Evolutionary conservation across 2,329 filamentous ascomycete species (phyloP).

Genomic region (Chrysoporthe deuterocubensis): DNA sequence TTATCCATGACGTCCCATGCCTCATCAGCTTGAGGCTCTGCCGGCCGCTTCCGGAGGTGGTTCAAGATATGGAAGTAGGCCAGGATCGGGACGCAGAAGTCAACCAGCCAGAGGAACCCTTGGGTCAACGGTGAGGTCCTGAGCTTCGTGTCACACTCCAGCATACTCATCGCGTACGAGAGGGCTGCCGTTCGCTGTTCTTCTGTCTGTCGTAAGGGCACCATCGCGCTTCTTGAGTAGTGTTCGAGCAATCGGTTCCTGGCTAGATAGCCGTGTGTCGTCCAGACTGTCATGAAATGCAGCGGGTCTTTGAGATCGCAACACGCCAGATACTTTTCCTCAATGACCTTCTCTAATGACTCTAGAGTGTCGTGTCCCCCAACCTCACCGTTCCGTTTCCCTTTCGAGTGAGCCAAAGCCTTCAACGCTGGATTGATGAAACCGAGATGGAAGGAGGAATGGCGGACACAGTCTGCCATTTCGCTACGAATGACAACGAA

Average conservation of each 20-base stretch:
- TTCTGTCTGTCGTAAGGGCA: conserved; percentile 34
- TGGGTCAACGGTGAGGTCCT: conserved; percentile 37
- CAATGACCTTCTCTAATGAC: conserved; percentile 42
- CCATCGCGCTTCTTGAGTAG: conserved; percentile 39
- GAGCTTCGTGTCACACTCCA: conserved; percentile 44
- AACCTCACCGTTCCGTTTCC: neutral
- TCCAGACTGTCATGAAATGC: conserved; percentile 48
- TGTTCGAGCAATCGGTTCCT: conserved; percentile 55
- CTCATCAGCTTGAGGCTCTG: conserved; percentile 32
- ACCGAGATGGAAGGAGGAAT: conserved; percentile 40
- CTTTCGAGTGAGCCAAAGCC: conserved; percentile 31
- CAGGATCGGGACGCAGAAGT: conserved; percentile 44
- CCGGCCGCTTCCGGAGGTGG: conserved; percentile 36
- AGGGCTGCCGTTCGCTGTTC: conserved; percentile 37
- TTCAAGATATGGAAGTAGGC: conserved; percentile 46
- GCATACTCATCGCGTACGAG: conserved; percentile 38
- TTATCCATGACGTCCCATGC: conserved; percentile 41
- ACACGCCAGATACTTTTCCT: conserved; percentile 50
- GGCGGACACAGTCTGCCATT: conserved; percentile 44
- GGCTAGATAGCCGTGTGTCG: conserved; percentile 47
- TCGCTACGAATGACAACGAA: conserved; percentile 47
- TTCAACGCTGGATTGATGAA: conserved; percentile 41
- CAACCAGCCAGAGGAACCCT: conserved; percentile 43
- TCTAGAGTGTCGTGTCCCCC: conserved; percentile 36
- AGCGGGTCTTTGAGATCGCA: conserved; percentile 45